phyloP scores from a whole-genome alignment of 2,329 filamentous ascomycete species.

The Fusarium compactum region DNA sequence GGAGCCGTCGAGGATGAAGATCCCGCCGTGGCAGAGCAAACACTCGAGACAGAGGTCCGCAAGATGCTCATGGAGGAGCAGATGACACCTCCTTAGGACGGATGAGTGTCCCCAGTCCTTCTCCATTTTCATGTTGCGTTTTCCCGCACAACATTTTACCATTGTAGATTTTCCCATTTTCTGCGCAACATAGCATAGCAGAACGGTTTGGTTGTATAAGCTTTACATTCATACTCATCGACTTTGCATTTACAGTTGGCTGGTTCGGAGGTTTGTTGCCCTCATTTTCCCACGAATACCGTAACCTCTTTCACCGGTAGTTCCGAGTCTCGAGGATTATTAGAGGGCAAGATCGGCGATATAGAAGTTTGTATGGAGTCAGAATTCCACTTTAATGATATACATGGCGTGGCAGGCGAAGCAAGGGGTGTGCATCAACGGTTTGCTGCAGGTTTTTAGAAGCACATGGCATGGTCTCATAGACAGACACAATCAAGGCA shows the following conservation, averaged over 20 bases:
- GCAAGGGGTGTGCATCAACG: conserved; percentile 13
- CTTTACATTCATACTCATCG: conserved; percentile 2
- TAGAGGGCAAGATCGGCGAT: background rate
- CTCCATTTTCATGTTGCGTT: conserved; percentile 1
- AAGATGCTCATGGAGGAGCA: conserved; percentile 58
- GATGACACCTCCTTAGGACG: conserved; percentile 55
- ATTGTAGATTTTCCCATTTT: conserved; percentile 18
- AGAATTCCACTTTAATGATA: conserved; percentile 24
- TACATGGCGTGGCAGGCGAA: conserved; percentile 20
- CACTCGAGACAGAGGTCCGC: conserved; percentile 59
- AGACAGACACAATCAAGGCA: conserved; percentile 7
- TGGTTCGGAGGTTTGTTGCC: conserved; percentile 6
- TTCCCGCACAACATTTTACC: conserved; percentile 5
- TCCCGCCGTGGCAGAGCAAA: conserved; percentile 48
- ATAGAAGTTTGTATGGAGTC: conserved; percentile 13
- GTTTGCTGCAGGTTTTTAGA: conserved; percentile 30
- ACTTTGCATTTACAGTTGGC: conserved; percentile 14
- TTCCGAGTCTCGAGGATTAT: conserved; percentile 6
- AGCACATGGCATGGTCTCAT: conserved; percentile 18
- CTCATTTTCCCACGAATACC: conserved; percentile 1
- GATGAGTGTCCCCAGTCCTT: conserved; percentile 3
- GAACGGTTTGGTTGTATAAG: conserved; percentile 28
- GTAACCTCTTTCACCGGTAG: background rate
- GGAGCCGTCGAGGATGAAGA: conserved; percentile 53
- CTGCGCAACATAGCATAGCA: conserved; percentile 34